Conservation (phyloP, 768 basidiomycete genomes). For the Arthromyces matolae region DNA sequence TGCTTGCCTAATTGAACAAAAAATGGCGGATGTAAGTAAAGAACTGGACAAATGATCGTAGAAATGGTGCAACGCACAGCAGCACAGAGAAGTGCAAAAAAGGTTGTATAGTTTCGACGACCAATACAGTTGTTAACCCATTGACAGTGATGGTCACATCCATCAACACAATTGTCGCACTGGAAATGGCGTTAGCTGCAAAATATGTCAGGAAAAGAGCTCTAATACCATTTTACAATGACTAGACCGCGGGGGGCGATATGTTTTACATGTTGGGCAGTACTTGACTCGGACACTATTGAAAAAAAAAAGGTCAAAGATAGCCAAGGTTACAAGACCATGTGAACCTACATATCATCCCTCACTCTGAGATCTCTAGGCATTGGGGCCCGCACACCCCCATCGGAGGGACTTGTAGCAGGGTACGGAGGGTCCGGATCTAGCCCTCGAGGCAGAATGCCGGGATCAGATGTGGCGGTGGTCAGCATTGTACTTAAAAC, state of each 20-base stretch:
- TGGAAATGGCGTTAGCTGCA: slow-evolving; percentile 23
- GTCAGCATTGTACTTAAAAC: slow-evolving; percentile 73
- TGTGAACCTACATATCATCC: slow-evolving; percentile 59
- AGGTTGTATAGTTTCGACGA: slow-evolving; percentile 91
- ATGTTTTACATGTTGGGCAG: slow-evolving; percentile 89
- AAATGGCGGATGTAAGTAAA: neutral
- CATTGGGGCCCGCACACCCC: slow-evolving; percentile 57
- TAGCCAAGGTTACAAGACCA: neutral
- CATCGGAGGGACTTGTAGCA: slow-evolving; percentile 58
- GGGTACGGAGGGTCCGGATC: slow-evolving; percentile 85
- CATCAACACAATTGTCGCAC: slow-evolving; percentile 98
- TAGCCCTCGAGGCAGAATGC: slow-evolving; percentile 83
- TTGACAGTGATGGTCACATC: slow-evolving; percentile 89
- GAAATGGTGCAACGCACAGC: slow-evolving; percentile 59
- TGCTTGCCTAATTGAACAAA: slow-evolving; percentile 58
- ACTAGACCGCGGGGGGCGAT: slow-evolving; percentile 89
- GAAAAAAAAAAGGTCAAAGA: slow-evolving; percentile 5
- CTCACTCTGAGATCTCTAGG: slow-evolving; percentile 82
- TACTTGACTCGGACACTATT: slow-evolving; percentile 86
- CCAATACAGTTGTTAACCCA: slow-evolving; percentile 97
- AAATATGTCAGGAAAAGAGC: neutral
- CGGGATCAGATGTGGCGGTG: slow-evolving; percentile 80
- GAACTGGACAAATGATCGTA: slow-evolving; percentile 8
- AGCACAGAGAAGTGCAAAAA: slow-evolving; percentile 78
- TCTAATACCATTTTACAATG: slow-evolving; percentile 87